Evolutionary conservation across 1,284 basidiomycete species (phyloP).

Genomic region (Cryptococcus maquisensis): DNA sequence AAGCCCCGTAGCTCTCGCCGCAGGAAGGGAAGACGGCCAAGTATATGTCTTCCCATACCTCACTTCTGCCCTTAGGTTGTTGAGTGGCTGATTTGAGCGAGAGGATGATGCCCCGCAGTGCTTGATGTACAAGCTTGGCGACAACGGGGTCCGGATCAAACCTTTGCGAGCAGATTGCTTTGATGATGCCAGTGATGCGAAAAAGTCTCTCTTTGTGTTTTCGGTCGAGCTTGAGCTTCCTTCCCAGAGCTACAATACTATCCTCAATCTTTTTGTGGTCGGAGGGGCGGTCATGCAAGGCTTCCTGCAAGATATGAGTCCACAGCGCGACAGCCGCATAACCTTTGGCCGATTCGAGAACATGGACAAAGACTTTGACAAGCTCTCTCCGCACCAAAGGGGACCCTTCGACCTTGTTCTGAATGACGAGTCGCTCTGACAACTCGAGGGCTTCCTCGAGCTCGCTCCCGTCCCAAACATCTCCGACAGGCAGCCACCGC

Average conservation of each 20-base stretch:
- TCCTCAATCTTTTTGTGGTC: not conserved
- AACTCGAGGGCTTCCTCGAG: constrained; percentile 5
- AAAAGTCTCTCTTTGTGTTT: not conserved
- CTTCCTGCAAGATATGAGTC: constrained; percentile 12
- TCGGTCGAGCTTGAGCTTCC: not conserved
- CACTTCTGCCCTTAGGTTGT: not conserved
- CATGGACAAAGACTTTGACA: constrained; percentile 15
- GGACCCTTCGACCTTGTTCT: constrained; percentile 21
- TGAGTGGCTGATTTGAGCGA: not conserved
- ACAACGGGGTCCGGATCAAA: not conserved
- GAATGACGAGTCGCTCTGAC: constrained; percentile 7
- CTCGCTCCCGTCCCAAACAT: not conserved
- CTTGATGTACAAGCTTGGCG: not conserved
- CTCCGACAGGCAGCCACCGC: constrained; percentile 15
- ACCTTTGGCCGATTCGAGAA: constrained; percentile 14
- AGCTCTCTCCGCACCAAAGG: constrained; percentile 31
- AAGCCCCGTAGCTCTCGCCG: not conserved
- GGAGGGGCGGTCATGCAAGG: constrained; percentile 1
- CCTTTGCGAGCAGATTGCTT: not conserved
- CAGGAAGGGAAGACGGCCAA: constrained; percentile 1
- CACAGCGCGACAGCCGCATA: constrained; percentile 19
- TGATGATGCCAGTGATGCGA: not conserved
- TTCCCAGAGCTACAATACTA: constrained; percentile 3
- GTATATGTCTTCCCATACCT: not conserved
- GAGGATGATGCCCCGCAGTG: not conserved